Evolutionary conservation across 1,139 yeast species (phyloP), one percentile per base, ranked within the genome.

Genomic region (Blastobotrys capitulatus): DNA sequence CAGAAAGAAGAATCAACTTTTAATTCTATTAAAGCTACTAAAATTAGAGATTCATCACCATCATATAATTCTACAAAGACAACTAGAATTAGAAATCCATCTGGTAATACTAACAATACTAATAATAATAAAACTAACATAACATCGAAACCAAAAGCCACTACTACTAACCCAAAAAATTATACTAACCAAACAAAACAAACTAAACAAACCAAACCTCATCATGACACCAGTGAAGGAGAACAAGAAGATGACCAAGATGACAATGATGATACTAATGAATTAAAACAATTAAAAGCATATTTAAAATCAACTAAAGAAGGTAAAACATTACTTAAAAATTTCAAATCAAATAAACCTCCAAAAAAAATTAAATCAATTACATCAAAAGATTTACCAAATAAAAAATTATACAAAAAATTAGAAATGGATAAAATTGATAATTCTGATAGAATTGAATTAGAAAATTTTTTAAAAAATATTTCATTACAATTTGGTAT

Each of bases 381-480:
- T 16, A 38, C 43, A 27, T 52, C 52, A 19, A 43, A 40, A 22
- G 18, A 29, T 13, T 47, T 46, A 45, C 56, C 49, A 13, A 52
- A 42, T 39, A 35, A 32, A 13, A 43, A 42, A 38, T 42, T 52
- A 6, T 64, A 64, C 49, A 50, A 54, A 2, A 38, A 47, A 2
- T 57, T 67, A 26, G 57, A 56, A 46, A 54, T 68, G 51, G 62
- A 58, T 31, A 39, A 48, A 6, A 59, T 68, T 4, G 69, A 67
- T 39, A 41, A 49, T 2, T 41, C 62, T 45, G 54, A 55, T 19
- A 49, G 59, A 38, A 56, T 57, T 10, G 63, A 65, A 29, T 56
- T 65, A 27, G 66, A 61, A 44, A 68, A 68, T 48, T 50, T 61
- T 2, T 55, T 67, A 25, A 67, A 67, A 51, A 65, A 64, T 41